Conservation (phyloP, 352 stramenopile genomes). For the Pythium insidiosum region DNA sequence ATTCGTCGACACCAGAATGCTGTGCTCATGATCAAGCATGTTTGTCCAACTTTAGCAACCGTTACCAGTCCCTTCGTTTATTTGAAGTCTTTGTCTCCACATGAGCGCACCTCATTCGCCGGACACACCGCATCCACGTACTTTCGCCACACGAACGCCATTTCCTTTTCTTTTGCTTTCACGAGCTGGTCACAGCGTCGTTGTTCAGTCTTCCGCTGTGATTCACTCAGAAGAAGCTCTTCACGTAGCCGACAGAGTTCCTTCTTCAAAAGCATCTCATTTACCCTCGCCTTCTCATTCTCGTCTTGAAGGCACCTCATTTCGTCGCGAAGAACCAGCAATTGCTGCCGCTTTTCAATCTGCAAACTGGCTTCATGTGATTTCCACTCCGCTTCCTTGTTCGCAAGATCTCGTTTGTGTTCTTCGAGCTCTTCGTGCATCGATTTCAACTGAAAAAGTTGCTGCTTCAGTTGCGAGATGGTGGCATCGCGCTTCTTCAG, state of each 20-base stretch:
- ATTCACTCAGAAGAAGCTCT: slow-evolving; percentile 53
- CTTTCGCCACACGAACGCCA: slow-evolving; percentile 68
- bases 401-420: slow-evolving; percentile 4
- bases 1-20: too few relatives aligned
- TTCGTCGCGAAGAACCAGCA: slow-evolving; percentile 19
- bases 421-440: slow-evolving; percentile 1
- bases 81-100: too few relatives aligned
- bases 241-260: slow-evolving; percentile 49
- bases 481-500: not conserved
- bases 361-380: slow-evolving; percentile 25
- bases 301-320: slow-evolving; percentile 17
- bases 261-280: slow-evolving; percentile 32
- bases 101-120: too few relatives aligned
- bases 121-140: slow-evolving; percentile 33
- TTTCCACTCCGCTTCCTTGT: slow-evolving; percentile 18
- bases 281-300: slow-evolving; percentile 33
- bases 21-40: too few relatives aligned
- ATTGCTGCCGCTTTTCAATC: slow-evolving; percentile 21
- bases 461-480: not conserved
- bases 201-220: slow-evolving; percentile 38
- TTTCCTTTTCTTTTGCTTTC: slow-evolving; percentile 50
- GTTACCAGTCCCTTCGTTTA: too few relatives aligned
- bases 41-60: too few relatives aligned
- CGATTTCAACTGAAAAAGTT: slow-evolving; percentile 7
- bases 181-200: slow-evolving; percentile 38